Base-by-base conservation (phyloP, 805 yeast species). In the Wickerhamiella spandovensis region DNA sequence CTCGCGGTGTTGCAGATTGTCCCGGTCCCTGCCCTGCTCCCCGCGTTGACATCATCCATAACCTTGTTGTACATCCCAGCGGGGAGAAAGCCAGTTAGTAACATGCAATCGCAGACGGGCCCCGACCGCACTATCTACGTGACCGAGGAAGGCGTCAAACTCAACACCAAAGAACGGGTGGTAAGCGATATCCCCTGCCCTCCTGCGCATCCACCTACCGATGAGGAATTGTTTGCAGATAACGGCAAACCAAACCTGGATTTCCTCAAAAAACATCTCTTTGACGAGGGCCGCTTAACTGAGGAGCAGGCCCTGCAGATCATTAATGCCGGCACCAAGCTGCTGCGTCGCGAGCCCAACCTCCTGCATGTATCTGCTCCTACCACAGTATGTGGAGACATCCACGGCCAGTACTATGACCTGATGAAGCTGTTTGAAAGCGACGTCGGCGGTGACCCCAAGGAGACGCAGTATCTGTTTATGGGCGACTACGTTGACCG, bases 391-490 rank as follows among this genome's bases (percentile, higher is more conserved):
- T 88, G 97, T 69, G 98, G 98, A 51, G 97, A 90, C 67, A 76
- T 89, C n/a, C 97, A 90, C 66, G 98, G 98, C 17, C 97, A 90
- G 65, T 87, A 77, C 64, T 89, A 76, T 64, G 98, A 90, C 65
- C 72, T 90, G 58, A 73, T 89, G 77, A 88, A 89, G 66, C 69
- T 90, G 43, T 85, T 90, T 61, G 97, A 90, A 63, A 18, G 24
- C 24, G 43, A 39, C 18, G 90, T 88, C 17, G 95, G 96, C 39
- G 97, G 97, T 1, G 81, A 82, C 61, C 95, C 97, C 12, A 72
- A 68, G 15, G 67, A 62, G n/a, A 82, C 94, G 1, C 74, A 84
- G 18, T 90, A 86, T 64, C 69, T 89, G 49, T 89, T 90, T 60
- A 67, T 89, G 50, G 97, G 97, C 15, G 97, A 90, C 67, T 90